These are phyloP conservation scores for Trichophyton simii DNA, from an alignment of 2,329 filamentous ascomycete genomes.

Conservation along the genomic window DNA sequence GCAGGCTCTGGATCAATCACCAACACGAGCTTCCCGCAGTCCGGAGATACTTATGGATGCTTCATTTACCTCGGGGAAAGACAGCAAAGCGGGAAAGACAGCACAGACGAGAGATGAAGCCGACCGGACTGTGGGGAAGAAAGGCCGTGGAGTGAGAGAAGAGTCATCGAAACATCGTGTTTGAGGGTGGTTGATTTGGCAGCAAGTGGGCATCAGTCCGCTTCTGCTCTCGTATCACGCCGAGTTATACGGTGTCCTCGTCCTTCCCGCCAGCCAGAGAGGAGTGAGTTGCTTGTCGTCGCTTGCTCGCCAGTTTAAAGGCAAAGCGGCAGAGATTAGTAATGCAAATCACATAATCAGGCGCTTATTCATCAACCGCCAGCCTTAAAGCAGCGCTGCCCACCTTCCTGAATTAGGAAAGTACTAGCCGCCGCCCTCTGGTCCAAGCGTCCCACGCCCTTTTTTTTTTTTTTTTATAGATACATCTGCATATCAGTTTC, in stretches of 20 bases:
- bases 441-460: slow-evolving; percentile 2
- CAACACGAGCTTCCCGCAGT: background rate
- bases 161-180: background rate
- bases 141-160: background rate
- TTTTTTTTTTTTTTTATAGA: background rate
- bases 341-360: background rate
- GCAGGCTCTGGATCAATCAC: background rate
- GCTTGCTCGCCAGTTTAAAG: background rate
- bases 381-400: background rate
- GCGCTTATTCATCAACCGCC: background rate
- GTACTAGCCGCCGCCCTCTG: background rate
- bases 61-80: background rate
- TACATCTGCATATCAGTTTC: background rate
- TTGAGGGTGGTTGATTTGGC: background rate
- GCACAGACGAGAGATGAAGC: background rate
- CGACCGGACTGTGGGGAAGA: background rate
- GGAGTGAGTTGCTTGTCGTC: background rate
- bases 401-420: background rate
- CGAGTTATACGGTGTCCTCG: background rate
- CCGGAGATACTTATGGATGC: background rate
- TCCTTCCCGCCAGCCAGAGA: background rate
- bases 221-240: background rate
- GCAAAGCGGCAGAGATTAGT: background rate
- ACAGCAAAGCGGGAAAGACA: background rate
- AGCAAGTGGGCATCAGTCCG: background rate